Base-by-base conservation (phyloP, 1,284 basidiomycete species). In the Mycosarcoma mackinlayi region DNA sequence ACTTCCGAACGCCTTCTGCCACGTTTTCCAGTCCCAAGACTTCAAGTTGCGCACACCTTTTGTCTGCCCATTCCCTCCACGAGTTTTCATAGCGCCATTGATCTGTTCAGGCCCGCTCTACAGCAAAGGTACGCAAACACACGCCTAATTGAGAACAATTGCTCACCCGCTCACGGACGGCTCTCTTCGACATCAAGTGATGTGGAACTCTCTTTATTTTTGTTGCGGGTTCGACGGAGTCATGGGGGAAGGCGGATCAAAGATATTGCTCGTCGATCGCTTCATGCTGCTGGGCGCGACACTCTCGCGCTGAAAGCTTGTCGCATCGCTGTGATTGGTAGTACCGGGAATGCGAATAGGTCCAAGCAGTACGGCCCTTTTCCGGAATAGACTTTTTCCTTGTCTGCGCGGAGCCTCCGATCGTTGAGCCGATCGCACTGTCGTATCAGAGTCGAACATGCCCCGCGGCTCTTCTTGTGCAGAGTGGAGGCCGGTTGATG, bases 251-350 rank as follows among this genome's bases (percentile, higher is more conserved):
- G 60, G 19, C 10, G 49, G 11, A 14, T 64, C 54, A 34, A 64
- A 64, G 21, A 64, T 49, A 27, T 44, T 57, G 33, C 61, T 64
- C 3, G 58, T 38, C 45, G 54, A 52, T 16, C 61, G 24, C 23
- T 57, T 64, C n/a, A 49, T 34, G 8, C 54, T 52, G 6, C 41
- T 28, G n/a, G n/a, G 41, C 27, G 27, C 7, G 13, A 14, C 19
- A 21, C n/a, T 6, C 25, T 18, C 35, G 18, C 7, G 14, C 7
- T 38, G 6, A 27, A 9, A 25, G 14, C 27, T 7, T 21, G 5
- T 38, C 37, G 13, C 11, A 6, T 4, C 23, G 21, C 6, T 27
- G n/a, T 49, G 25, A 14, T 49, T 18, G 24, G 11, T n/a, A 1
- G 11, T 11, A 16, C 8, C 7, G 7, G 34, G 46, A 11, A 47